A percentile compares a stretch with the other conserved stretches of the same genome.
These are phyloP conservation scores for Babesia microti DNA, from an alignment of 169 alveolate genomes.

Conservation along the genomic window DNA sequence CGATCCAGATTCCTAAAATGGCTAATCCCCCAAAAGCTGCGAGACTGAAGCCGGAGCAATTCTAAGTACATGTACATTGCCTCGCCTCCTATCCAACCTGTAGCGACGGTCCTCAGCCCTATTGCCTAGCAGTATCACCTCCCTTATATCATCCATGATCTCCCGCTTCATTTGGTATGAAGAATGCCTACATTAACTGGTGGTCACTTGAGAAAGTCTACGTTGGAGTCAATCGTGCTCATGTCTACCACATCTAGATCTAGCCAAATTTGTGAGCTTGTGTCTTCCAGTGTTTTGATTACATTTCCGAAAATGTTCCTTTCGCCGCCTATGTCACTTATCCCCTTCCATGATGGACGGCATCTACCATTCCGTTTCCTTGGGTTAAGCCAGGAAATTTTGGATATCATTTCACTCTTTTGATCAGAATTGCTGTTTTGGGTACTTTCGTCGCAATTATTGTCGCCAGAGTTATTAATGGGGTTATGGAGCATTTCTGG, in stretches of 20 bases:
- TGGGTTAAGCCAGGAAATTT: no score
- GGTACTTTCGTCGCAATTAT: no score
- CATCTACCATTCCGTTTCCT: background rate
- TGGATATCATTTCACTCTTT: no score
- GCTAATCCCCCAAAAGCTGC: slow-evolving; percentile 22
- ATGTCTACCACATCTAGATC: slow-evolving; percentile 81
- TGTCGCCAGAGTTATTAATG: no score
- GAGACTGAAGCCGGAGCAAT: slow-evolving; percentile 66
- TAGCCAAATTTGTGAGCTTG: no score
- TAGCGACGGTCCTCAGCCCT: slow-evolving; percentile 73
- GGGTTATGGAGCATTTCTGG: no score
- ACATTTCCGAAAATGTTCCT: slow-evolving; percentile 4
- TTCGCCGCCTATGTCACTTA: background rate
- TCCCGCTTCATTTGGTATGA: slow-evolving; percentile 76
- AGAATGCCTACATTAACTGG: slow-evolving; percentile 48
- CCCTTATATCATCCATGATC: slow-evolving; percentile 75
- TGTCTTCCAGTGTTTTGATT: slow-evolving; percentile 5
- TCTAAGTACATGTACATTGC: slow-evolving; percentile 72
- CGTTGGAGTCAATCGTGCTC: slow-evolving; percentile 74
- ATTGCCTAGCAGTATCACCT: slow-evolving; percentile 59
- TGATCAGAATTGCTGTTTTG: no score
- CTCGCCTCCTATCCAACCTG: slow-evolving; percentile 72
- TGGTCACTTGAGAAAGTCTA: slow-evolving; percentile 49
- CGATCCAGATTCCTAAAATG: no score
- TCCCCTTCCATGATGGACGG: background rate